Conservation (phyloP, 73 alveolate species). For the Paramecium sonneborni region DNA sequence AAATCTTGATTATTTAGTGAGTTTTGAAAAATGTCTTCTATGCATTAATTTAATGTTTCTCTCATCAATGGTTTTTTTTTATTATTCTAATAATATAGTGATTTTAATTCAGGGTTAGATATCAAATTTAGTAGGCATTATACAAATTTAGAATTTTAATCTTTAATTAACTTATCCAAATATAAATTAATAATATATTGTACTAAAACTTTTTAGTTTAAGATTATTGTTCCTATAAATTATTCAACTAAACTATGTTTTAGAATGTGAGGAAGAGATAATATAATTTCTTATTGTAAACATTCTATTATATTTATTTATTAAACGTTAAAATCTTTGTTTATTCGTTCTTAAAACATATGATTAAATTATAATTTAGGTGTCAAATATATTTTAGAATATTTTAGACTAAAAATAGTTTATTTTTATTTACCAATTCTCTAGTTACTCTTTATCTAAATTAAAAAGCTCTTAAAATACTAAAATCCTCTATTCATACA, state of each 20-base stretch:
- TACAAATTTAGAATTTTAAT: not conserved
- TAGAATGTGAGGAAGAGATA: not conserved
- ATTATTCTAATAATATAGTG: not conserved
- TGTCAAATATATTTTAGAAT: not conserved
- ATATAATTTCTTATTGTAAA: not conserved
- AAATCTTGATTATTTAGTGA: not conserved
- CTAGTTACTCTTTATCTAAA: not conserved
- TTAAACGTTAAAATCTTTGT: not conserved
- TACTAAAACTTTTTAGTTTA: not conserved
- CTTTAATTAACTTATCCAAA: not conserved
- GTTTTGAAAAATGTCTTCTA: not conserved
- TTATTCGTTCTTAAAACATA: not conserved
- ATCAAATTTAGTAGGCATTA: not conserved
- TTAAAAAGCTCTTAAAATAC: not conserved
- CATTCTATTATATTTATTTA: not conserved
- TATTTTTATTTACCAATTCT: not conserved
- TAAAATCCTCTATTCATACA: not conserved
- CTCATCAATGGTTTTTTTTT: slow-evolving; percentile 5
- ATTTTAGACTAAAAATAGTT: not conserved
- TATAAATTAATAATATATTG: not conserved
- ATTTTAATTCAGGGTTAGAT: not conserved
- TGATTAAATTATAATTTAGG: not conserved
- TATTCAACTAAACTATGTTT: not conserved
- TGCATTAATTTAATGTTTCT: not conserved
- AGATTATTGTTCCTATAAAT: not conserved